Evolutionary conservation across 495 filamentous ascomycete species (phyloP).

Genomic region (Trichocladium uniseriatum): DNA sequence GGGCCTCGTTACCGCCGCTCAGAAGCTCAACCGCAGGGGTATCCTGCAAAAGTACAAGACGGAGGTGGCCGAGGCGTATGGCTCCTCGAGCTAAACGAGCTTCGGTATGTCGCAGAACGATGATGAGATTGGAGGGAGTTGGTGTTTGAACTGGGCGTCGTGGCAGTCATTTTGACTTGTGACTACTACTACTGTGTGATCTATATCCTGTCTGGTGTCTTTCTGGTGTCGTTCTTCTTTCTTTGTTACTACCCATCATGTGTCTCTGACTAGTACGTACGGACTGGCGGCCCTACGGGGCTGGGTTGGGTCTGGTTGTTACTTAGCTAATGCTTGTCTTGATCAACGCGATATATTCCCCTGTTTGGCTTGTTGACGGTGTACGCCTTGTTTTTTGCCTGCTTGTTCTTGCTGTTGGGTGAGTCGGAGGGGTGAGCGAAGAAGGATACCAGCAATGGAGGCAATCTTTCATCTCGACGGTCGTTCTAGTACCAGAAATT

Average conservation of each 20-base stretch:
- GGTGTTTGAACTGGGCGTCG: background rate
- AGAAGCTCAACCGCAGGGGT: slow-evolving; percentile 64
- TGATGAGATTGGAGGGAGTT: background rate
- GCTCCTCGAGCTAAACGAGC: slow-evolving; percentile 16
- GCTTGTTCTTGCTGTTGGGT: background rate
- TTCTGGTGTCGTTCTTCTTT: background rate
- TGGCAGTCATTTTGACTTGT: slow-evolving; percentile 1
- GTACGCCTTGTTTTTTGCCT: background rate
- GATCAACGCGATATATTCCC: background rate
- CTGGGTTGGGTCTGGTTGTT: background rate
- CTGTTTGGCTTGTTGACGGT: too few relatives aligned
- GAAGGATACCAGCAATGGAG: too few relatives aligned
- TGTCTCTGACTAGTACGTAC: background rate
- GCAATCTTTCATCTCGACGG: too few relatives aligned
- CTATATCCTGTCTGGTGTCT: background rate
- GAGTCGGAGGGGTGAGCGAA: too few relatives aligned
- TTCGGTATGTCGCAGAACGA: background rate
- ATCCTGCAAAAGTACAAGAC: slow-evolving; percentile 59
- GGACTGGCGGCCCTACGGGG: background rate
- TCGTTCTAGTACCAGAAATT: too few relatives aligned
- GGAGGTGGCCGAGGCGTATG: slow-evolving; percentile 54
- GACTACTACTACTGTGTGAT: background rate
- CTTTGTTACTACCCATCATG: background rate
- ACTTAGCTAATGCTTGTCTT: background rate
- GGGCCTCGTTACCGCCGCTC: slow-evolving; percentile 61